A percentile compares a stretch with the other conserved stretches of the same genome.
These are phyloP conservation scores for Colletotrichum shisoi DNA, from an alignment of 2,329 filamentous ascomycete genomes.

Conservation along the genomic window DNA sequence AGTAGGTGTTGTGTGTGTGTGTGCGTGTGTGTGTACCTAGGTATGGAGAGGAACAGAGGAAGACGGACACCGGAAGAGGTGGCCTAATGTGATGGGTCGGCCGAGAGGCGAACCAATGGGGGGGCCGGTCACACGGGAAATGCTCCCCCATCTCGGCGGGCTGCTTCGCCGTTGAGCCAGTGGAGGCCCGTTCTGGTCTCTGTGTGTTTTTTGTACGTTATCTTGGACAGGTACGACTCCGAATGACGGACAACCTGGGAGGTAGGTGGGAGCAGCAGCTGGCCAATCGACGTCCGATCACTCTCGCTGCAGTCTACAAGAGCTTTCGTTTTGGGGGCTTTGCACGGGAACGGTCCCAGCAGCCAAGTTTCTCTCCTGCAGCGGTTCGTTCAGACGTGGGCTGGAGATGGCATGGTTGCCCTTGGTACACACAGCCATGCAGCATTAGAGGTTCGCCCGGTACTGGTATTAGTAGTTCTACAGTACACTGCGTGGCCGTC, in stretches of 20 bases:
- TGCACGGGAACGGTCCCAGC: background rate
- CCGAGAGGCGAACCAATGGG: slow-evolving; percentile 30
- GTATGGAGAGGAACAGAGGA: background rate
- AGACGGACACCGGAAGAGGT: background rate
- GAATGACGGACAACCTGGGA: background rate
- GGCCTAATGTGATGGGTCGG: slow-evolving; percentile 26
- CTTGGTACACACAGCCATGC: background rate
- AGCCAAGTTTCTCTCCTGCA: background rate
- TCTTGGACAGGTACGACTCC: background rate
- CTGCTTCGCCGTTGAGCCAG: background rate
- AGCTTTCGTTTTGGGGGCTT: too few species aligned
- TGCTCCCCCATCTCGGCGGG: slow-evolving; percentile 6
- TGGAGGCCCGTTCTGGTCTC: slow-evolving; percentile 2
- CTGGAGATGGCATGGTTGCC: background rate
- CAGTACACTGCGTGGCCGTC: background rate
- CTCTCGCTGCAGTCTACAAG: too few species aligned
- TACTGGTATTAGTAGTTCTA: too few species aligned
- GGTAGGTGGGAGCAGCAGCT: background rate
- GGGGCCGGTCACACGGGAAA: background rate
- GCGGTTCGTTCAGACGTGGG: background rate
- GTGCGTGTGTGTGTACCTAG: too few species aligned
- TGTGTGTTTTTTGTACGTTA: background rate
- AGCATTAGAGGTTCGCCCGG: too few species aligned
- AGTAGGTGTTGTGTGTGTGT: too few species aligned
- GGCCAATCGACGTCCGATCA: too few species aligned